Evolutionary conservation across 1,284 basidiomycete species (phyloP), one percentile per base, ranked within the genome.

Genomic region (Melampsora occidentalis): DNA sequence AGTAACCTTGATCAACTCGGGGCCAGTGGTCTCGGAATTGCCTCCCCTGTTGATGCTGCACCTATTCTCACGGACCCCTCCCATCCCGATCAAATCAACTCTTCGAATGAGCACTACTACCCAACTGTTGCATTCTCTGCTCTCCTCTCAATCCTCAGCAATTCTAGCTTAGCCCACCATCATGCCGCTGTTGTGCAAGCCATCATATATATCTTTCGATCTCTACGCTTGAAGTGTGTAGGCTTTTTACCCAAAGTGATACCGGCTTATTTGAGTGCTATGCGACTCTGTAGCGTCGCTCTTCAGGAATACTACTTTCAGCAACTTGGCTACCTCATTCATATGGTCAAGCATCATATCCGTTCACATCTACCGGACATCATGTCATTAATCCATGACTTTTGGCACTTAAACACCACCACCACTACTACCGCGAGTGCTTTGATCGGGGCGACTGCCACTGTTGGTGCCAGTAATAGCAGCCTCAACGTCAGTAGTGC

Each of bases 131-230:
- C 95, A 57, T 93, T 99, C 83, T 91, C 90, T 64, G 89, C 94
- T 1, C 87, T 99, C 28, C 87, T 99, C 64, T 88, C 89, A 69
- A 93, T 99, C 73, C 85, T 99, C 79, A 92, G 91, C 81, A 97
- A 98, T 81, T 90, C 92, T 76, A 90, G 93, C 5, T 86, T 96
- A 79, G 90, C 87, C 81, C 89, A 87, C 78, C 90, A 94, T 81
- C 94, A 98, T 80, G 93, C 90, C 46, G 84, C 85, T 63, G 96
- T 96, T 77, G 96, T 99, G 79, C 95, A 99, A 83, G 95, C 96
- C 1, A 92, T 99, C 81, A 99, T 99, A 93, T 93, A 95, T 78
- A 98, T 99, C 79, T 99, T 99, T 88, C 94, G 96, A 84, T 98
- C 95, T 0, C 94, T 99, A 83, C 93, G 97, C 9, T 85, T 99